Conservation (phyloP, 176 grass and related monocot genomes). For the Oropetium thomaeum region DNA sequence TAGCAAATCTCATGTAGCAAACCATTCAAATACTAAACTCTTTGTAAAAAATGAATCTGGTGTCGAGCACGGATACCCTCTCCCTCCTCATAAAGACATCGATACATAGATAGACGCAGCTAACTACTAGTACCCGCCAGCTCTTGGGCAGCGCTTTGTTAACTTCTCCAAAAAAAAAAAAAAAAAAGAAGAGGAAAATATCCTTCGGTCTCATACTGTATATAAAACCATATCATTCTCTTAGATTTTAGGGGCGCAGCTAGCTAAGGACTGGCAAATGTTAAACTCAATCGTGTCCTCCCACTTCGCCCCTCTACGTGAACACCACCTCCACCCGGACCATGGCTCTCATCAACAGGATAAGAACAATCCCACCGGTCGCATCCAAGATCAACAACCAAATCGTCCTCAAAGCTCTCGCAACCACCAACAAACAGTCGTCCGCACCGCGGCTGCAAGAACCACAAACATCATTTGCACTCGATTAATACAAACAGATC, state of each 20-base stretch:
- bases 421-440: neutral
- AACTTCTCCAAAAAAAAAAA: too few species aligned
- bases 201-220: too few species aligned
- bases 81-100: too few species aligned
- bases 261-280: neutral
- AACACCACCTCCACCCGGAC: conserved; percentile 16
- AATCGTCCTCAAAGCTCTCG: neutral
- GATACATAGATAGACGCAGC: too few species aligned
- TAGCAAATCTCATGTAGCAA: too few species aligned
- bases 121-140: neutral
- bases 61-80: neutral
- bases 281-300: conserved; percentile 7
- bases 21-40: too few species aligned
- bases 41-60: too few species aligned
- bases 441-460: neutral
- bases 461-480: neutral
- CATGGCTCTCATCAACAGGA: neutral
- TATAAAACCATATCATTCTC: too few species aligned
- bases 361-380: too few species aligned
- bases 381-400: neutral
- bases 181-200: too few species aligned
- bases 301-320: conserved; percentile 33
- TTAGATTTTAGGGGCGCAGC: too few species aligned
- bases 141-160: neutral
- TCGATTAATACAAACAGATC: neutral